phyloP scores from a whole-genome alignment of 345 rosid genomes.

The Physaria fendleri region DNA sequence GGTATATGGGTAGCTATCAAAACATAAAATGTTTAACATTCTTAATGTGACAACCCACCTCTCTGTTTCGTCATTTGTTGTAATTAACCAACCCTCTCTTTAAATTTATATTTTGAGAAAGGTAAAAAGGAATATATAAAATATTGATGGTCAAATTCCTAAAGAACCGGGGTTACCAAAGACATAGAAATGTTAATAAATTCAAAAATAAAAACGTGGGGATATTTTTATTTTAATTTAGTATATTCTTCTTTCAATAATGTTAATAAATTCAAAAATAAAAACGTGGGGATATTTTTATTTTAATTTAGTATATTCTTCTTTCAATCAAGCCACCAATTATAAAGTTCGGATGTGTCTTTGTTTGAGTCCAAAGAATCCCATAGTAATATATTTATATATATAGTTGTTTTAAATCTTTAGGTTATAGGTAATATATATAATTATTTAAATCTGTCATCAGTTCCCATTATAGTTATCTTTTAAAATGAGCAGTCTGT shows the following conservation, averaged over 20 bases:
- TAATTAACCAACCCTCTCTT: neutral
- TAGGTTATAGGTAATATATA: too few species aligned
- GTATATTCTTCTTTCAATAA: neutral
- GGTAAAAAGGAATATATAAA: neutral
- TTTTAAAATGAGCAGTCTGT: too few species aligned
- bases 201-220: slow-evolving; percentile 15
- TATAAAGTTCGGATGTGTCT: neutral
- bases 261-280: too few species aligned
- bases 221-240: neutral
- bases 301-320: neutral
- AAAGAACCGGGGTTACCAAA: slow-evolving; percentile 11
- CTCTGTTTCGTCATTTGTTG: neutral
- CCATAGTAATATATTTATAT: neutral
- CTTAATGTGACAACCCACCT: neutral
- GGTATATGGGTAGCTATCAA: slow-evolving; percentile 3
- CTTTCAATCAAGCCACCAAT: neutral
- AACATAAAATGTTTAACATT: neutral
- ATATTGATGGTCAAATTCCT: neutral
- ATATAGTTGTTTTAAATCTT: too few species aligned
- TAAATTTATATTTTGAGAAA: neutral
- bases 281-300: slow-evolving; percentile 14
- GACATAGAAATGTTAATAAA: neutral
- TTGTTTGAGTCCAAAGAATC: slow-evolving; percentile 1
- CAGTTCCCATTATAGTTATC: neutral
- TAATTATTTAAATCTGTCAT: too few species aligned